Base-by-base conservation (phyloP, 495 filamentous ascomycete species). In the Clohesyomyces aquaticus region DNA sequence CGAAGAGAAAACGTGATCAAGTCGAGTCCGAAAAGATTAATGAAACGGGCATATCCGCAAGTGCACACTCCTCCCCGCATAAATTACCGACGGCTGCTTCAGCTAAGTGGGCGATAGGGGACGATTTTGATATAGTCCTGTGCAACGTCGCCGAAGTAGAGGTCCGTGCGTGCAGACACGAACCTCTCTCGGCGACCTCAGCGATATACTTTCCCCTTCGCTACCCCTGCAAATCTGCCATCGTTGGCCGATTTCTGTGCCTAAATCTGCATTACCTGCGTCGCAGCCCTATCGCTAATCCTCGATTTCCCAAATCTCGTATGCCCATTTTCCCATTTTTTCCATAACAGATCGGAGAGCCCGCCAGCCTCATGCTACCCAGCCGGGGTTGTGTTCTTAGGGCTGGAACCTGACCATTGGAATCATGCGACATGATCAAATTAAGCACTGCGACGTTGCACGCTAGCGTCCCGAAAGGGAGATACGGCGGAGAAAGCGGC, bases 401-500 rank as follows among this genome's bases (percentile, higher is more conserved):
- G n/a, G n/a, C n/a, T n/a, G n/a, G n/a, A n/a, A n/a, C n/a, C n/a
- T n/a, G n/a, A n/a, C n/a, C n/a, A n/a, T n/a, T n/a, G n/a, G n/a
- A n/a, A n/a, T n/a, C n/a, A n/a, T n/a, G n/a, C n/a, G n/a, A n/a
- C n/a, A n/a, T 38, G 32, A 38, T 38, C 6, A 38, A 38, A 38
- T 14, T 14, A 38, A 38, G 32, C 32, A 38, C 32, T 6, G 32
- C 32, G 14, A 14, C 14, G 14, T 14, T 14, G 32, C 32, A 38
- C 32, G 32, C 6, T 38, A n/a, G 32, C 32, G 32, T 38, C 32
- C 32, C 6, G 16, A 48, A 23, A 18, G 14, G 32, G 32, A 38
- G 6, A 38, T 38, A 38, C 14, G 51, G 51, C 9, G 51, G 51
- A 8, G 71, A 67, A 64, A n/a, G n/a, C n/a, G n/a, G n/a, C n/a